Evolutionary conservation across 306 rosid genomes (phyloP).

Genomic region (Quercus bicolor): DNA sequence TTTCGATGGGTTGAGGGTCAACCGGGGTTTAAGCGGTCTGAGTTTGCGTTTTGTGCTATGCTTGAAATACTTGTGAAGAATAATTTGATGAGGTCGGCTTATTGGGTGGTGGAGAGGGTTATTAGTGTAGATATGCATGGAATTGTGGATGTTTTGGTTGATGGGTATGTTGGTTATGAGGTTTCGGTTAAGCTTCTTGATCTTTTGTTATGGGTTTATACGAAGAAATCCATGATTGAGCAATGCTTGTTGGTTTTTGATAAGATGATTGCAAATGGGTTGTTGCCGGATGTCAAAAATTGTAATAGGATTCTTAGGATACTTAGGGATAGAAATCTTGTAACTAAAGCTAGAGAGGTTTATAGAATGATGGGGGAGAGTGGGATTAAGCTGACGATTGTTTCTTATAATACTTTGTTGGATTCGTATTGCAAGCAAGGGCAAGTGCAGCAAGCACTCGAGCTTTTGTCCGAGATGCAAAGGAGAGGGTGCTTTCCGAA

Average conservation of each 20-base stretch:
- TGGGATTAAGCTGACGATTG: constrained; percentile 52
- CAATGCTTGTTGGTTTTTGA: constrained; percentile 44
- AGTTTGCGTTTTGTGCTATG: constrained; percentile 38
- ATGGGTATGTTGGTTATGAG: constrained; percentile 19
- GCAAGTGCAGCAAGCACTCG: constrained; percentile 47
- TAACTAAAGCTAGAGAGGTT: constrained; percentile 40
- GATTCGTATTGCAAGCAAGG: constrained; percentile 66
- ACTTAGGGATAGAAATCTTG: constrained; percentile 44
- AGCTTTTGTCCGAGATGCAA: constrained; percentile 52
- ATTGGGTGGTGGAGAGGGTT: constrained; percentile 56
- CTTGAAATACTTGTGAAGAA: constrained; percentile 62
- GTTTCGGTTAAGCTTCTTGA: constrained; percentile 53
- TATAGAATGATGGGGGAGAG: constrained; percentile 51
- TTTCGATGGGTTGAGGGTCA: constrained; percentile 66
- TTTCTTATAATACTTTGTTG: constrained; percentile 67
- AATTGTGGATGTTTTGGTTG: constrained; percentile 36
- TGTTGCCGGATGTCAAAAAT: constrained; percentile 64
- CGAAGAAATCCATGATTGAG: constrained; percentile 48
- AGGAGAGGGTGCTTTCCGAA: constrained; percentile 40
- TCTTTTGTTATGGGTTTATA: constrained; percentile 47
- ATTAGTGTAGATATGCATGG: constrained; percentile 31
- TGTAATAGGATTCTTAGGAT: constrained; percentile 74
- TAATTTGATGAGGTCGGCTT: constrained; percentile 47
- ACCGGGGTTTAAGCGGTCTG: constrained; percentile 41
- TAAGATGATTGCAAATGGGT: constrained; percentile 52